Percentiles rank a stretch among this genome's conserved stretches.
These are phyloP conservation scores for Thielaviopsis populi DNA, from an alignment of 2,329 filamentous ascomycete species.

Conservation along the genomic window DNA sequence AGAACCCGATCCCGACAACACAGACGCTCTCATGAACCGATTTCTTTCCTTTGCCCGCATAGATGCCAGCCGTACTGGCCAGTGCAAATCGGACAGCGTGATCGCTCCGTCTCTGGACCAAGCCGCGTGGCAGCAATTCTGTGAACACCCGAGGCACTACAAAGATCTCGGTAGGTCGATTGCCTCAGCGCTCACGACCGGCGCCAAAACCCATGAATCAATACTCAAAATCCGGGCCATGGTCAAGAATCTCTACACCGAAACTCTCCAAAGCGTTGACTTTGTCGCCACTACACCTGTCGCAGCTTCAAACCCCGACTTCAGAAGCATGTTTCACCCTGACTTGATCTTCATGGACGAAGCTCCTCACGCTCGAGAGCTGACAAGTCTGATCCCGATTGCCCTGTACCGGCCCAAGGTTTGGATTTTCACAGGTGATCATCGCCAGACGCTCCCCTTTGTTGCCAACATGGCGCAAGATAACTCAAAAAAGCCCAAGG, in stretches of 20 bases:
- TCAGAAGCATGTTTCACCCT: slow-evolving; percentile 48
- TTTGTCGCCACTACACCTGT: slow-evolving; percentile 35
- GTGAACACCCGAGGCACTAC: slow-evolving; percentile 24
- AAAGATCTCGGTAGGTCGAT: slow-evolving; percentile 26
- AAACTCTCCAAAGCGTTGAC: slow-evolving; percentile 27
- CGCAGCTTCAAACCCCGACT: slow-evolving; percentile 25
- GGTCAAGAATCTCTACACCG: slow-evolving; percentile 27
- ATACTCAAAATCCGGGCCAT: slow-evolving; percentile 22
- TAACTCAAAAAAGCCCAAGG: background rate
- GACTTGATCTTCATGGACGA: slow-evolving; percentile 81
- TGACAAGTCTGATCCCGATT: slow-evolving; percentile 31
- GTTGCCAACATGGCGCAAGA: slow-evolving; percentile 22
- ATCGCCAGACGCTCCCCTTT: slow-evolving; percentile 31
- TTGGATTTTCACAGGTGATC: slow-evolving; percentile 34
- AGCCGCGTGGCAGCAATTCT: slow-evolving; percentile 29
- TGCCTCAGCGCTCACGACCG: slow-evolving; percentile 21
- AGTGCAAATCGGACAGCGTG: background rate
- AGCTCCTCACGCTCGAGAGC: slow-evolving; percentile 32
- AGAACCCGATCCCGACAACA: slow-evolving; percentile 6
- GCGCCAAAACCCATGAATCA: slow-evolving; percentile 14
- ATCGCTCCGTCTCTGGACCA: slow-evolving; percentile 30
- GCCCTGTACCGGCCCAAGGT: slow-evolving; percentile 29
- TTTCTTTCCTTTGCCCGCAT: slow-evolving; percentile 23
- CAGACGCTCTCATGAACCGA: slow-evolving; percentile 20
- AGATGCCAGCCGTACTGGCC: background rate